Percentiles rank a stretch among this genome's conserved stretches.
Evolutionary conservation across 768 basidiomycete genomes (phyloP).

Genomic region (Auricularia heimuer): DNA sequence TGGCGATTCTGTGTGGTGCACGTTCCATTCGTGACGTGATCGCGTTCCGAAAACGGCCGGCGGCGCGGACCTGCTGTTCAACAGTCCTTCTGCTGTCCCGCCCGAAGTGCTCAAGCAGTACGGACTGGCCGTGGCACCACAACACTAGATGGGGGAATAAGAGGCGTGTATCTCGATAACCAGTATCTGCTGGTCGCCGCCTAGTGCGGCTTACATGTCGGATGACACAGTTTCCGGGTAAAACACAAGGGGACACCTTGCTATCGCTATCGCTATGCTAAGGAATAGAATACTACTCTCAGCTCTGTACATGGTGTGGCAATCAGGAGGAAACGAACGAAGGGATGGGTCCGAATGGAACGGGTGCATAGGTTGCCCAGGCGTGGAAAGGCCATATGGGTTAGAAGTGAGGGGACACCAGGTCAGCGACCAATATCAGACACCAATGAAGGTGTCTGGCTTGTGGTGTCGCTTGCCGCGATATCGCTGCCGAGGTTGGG

Average conservation of each 20-base stretch:
- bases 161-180: too few species aligned
- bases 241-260: not conserved
- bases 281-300: not conserved
- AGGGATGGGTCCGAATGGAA: not conserved
- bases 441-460: not conserved
- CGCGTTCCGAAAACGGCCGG: constrained; percentile 83
- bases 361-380: too few species aligned
- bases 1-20: constrained; percentile 82
- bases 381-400: not conserved
- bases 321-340: not conserved
- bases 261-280: not conserved
- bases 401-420: not conserved
- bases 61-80: constrained; percentile 82
- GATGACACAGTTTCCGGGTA: not conserved
- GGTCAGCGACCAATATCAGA: not conserved
- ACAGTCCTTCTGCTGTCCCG: constrained; percentile 62
- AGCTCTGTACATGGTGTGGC: not conserved
- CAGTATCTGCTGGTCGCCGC: not conserved
- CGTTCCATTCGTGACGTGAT: constrained; percentile 91
- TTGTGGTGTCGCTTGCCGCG: not conserved
- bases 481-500: not conserved
- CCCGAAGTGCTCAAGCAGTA: constrained; percentile 33
- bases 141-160: not conserved
- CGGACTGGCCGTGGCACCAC: constrained; percentile 7
- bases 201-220: not conserved